Base-by-base conservation (phyloP, 2,329 filamentous ascomycete genomes). In the Apiospora pterosperma region DNA sequence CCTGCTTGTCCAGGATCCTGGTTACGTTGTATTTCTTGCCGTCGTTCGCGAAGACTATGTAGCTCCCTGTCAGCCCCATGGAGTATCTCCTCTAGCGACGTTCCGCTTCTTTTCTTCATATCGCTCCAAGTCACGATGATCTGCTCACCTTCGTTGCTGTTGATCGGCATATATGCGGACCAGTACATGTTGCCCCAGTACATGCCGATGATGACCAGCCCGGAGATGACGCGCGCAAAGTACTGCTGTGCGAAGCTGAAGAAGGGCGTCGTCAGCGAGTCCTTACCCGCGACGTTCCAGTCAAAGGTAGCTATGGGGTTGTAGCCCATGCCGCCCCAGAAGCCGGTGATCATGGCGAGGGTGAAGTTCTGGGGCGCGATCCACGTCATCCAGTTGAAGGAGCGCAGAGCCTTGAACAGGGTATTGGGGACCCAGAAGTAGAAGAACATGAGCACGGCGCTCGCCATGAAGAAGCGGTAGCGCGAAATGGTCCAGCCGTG, bases 221-320 rank as follows among this genome's bases (percentile, higher is more conserved):
- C 82, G 48, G 82, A 84, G 38, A 85, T 67, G 12, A 88, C 79
- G 62, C 85, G 81, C 31, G 87, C 88, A 55, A 88, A 76, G 66
- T 89, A 79, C 25, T 84, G 85, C 74, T 91, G 91, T 63, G 86
- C 79, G 48, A 88, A 88, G 31, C 84, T 85, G 76, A 87, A 84
- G 70, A 83, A 84, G 3, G 84, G 83, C 10, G 66, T 61, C 41
- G 65, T 66, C 11, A 72, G 59, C 16, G 66, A 65, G 19, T 73
- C 70, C n/a, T 67, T 68, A 11, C 34, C 39, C 55, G 60, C 39
- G 25, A 69, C 64, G 63, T 76, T 76, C 77, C 80, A 81, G 69
- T 82, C 80, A 62, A 78, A 78, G 0, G 80, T 81, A 2, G 77
- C 72, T 67, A 72, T 69, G 0, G 76, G 76, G 67, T 77, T 78